Evolutionary conservation across 495 filamentous ascomycete species (phyloP).

Genomic region (Lophium mytilinum): DNA sequence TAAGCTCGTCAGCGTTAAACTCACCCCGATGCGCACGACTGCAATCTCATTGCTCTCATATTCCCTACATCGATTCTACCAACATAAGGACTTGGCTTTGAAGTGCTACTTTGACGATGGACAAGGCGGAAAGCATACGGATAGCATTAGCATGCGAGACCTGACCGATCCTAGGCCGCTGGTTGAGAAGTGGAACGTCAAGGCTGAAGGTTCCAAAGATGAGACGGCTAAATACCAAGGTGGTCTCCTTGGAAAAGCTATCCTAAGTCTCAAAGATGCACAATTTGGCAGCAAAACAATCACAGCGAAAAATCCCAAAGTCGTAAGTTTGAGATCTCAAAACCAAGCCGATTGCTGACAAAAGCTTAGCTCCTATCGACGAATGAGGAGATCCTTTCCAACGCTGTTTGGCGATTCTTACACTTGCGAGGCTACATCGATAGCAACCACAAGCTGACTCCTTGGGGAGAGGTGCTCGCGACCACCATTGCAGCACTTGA

Average conservation of each 20-base stretch:
- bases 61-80: constrained; percentile 70
- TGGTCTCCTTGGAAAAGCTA: constrained; percentile 48
- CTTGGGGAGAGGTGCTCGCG: constrained; percentile 73
- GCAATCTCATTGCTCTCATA: constrained; percentile 69
- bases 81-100: constrained; percentile 64
- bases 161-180: constrained; percentile 50
- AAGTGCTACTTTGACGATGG: constrained; percentile 70
- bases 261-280: constrained; percentile 31
- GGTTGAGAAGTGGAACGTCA: constrained; percentile 69
- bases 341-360: not conserved
- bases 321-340: constrained; percentile 18
- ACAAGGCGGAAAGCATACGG: constrained; percentile 44
- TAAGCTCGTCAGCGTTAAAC: constrained; percentile 60
- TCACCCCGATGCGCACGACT: constrained; percentile 64
- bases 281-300: constrained; percentile 62
- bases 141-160: constrained; percentile 51
- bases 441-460: constrained; percentile 68
- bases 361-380: constrained; percentile 7
- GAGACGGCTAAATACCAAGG: constrained; percentile 26
- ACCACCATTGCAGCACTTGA: constrained; percentile 56
- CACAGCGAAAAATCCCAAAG: constrained; percentile 35
- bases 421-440: constrained; percentile 82
- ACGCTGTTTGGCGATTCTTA: constrained; percentile 78
- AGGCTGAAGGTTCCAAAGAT: constrained; percentile 42
- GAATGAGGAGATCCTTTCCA: constrained; percentile 61